Evolutionary conservation across 2,329 filamentous ascomycete species (phyloP), one percentile per base, ranked within the genome.

Genomic region (Cyphellophora europaea): DNA sequence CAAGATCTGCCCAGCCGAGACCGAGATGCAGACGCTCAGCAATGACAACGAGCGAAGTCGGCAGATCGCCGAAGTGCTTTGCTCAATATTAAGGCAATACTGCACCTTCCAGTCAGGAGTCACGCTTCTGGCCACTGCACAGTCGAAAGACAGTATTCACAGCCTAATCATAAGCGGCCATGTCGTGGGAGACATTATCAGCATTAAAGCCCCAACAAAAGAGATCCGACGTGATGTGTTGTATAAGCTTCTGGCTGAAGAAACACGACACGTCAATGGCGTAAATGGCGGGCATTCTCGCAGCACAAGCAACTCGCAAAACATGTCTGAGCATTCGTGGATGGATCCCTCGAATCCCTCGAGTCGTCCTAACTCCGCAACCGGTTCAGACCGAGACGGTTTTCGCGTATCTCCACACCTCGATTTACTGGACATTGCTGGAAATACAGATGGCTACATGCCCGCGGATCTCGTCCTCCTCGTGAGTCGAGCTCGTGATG

Each of bases 401-500:
- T 91, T 93, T 50, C 61, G 79, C 2, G 64, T 94, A 5, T 82
- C 87, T 38, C 63, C 75, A 0, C 74, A 82, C 32, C 74, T 98
- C 6, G 91, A 98, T 55, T 84, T 96, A 38, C 74, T 96, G 6
- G 89, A 96, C 44, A 72, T 98, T 37, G 87, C 93, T 12, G 88
- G 91, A 2, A 81, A 89, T 48, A 96, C 89, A 0, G 91, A 98
- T 53, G 91, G 91, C 1, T 98, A 96, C 55, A 95, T 96, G 88
- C 89, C 91, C 1, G 91, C 88, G 3, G 91, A 98, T 56, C 69
- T 98, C 23, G 78, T 82, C 11, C 71, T 95, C 2, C 74, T 98
- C 8, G 82, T 93, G 12, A 80, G 85, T 8, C 75, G 91, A 39
- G 89, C 91, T 23, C 77, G 88, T 35, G 94, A 89, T 49, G 91